Evolutionary conservation across 176 grass and related monocot genomes (phyloP), one percentile per base, ranked within the genome.

Genomic region (Phoenix dactylifera): DNA sequence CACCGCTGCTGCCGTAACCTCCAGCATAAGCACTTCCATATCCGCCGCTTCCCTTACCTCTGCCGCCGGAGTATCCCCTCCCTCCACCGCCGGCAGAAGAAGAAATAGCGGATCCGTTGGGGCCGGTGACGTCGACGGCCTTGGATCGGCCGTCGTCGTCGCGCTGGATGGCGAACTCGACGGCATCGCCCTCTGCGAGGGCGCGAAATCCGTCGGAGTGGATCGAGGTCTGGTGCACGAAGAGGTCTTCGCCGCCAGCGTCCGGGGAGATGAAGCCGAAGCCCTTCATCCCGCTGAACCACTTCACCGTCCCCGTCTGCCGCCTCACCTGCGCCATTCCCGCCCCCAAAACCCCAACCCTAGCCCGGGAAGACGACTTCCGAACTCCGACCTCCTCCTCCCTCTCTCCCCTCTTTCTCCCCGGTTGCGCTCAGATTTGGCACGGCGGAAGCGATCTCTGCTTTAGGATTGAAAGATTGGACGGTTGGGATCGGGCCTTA

Each of bases 161-260:
- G 15, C 18, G 35, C 44, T 64, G 50, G 22, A 76, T 22, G 22
- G 23, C 17, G 73, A 76, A 76, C 61, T 76, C 73, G 20, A 76
- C 73, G 26, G 55, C 62, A 19, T 76, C 73, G 3, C 73, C 73
- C 23, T 76, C 73, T 1, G 48, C 67, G 22, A 76, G 30, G 6
- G 15, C 56, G 22, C 73, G 73, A 26, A 66, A 76, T 5, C 73
- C 73, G 3, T 66, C 64, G 44, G 63, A 24, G 1, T 39, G 50
- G 49, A 76, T 76, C 4, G 62, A 44, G 12, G 52, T 66, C 73
- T 76, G 73, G 62, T 76, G 73, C 10, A 76, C 73, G 73, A 76
- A 76, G 63, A 76, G 61, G 10, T 76, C 73, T 19, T 65, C 61
- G 10, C 24, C 64, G 54, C 60, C 64, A 22, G 4, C 54, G 16